Evolutionary conservation across 805 yeast species (phyloP), one percentile per base, ranked within the genome.

Genomic region (Pichia eremophila): DNA sequence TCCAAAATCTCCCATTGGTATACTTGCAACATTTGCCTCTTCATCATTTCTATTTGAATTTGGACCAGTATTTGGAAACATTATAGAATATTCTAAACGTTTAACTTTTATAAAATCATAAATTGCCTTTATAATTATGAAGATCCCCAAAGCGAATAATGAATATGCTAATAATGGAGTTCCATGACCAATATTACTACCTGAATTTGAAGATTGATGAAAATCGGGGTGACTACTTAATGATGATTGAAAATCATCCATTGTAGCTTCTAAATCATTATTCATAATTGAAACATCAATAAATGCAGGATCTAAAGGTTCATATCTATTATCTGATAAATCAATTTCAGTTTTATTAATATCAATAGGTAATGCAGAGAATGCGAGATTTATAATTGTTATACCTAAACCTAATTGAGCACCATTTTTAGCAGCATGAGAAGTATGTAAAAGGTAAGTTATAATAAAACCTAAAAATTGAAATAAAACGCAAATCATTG

Each of bases 381-480:
- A 75, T 3, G 85, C 95, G 54, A 81, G 79, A 46, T 82, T 78
- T 45, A 91, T 70, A 53, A 93, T 75, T 0, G 96, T 88, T 51
- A 85, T 61, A 2, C 98, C 98, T 48, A 93, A 68, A 0, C 99
- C 99, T 18, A 91, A 85, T 51, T 95, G 72, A 2, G 97, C 83
- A 3, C 99, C 99, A 59, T 90, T 90, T 61, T 87, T 88, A 5
- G 97, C 95, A 6, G 98, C 97, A 62, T 93, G 99, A 3, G 97
- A 86, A 0, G 98, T 91, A 65, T 93, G 98, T 46, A 93, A 71
- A 41, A 91, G 69, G 61, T 90, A 93, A 8, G 98, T 90, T 47
- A 91, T 72, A 39, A 93, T 72, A 66, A 93, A 93, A 4, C 99
- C 99, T 32, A 91, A 83, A 62, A 85, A 86, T 65, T 91, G 96